Evolutionary conservation across 495 filamentous ascomycete genomes (phyloP).

Genomic region (Hypoxylon trugodes): DNA sequence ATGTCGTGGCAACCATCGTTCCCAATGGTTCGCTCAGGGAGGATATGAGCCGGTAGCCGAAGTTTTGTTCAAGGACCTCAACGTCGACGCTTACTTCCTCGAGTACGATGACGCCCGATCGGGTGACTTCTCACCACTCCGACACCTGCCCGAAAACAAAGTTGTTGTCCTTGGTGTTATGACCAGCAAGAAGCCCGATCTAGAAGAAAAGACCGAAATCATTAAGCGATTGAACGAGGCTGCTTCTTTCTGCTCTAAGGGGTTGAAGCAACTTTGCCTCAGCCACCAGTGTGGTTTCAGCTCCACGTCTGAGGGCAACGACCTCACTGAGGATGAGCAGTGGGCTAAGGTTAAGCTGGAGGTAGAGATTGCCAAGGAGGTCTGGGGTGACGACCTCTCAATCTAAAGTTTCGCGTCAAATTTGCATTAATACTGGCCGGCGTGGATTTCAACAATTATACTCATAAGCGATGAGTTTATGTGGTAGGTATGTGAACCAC

Average conservation of each 20-base stretch:
- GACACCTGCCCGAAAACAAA: constrained; percentile 69
- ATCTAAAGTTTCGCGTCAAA: constrained; percentile 39
- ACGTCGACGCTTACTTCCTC: constrained; percentile 74
- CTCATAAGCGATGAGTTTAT: neutral
- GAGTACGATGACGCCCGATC: constrained; percentile 74
- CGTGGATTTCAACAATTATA: neutral
- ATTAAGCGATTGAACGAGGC: constrained; percentile 66
- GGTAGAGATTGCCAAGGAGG: constrained; percentile 58
- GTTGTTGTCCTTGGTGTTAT: constrained; percentile 72
- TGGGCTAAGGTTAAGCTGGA: constrained; percentile 57
- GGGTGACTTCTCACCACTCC: constrained; percentile 71
- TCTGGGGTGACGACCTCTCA: constrained; percentile 56
- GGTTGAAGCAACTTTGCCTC: constrained; percentile 68
- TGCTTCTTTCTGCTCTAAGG: constrained; percentile 65
- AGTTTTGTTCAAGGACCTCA: constrained; percentile 69
- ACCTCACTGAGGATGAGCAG: constrained; percentile 67
- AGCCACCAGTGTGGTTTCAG: constrained; percentile 76
- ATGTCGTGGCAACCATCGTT: constrained; percentile 68
- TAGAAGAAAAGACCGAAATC: constrained; percentile 69
- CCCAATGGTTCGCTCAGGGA: constrained; percentile 70
- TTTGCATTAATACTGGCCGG: too few relatives aligned
- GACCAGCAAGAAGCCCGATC: constrained; percentile 68
- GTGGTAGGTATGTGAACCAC: neutral
- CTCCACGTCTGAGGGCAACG: constrained; percentile 69
- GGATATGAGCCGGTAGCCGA: constrained; percentile 73